phyloP scores from a whole-genome alignment of 176 grass and related monocot genomes.

The Rhipidocladum racemiflorum region DNA sequence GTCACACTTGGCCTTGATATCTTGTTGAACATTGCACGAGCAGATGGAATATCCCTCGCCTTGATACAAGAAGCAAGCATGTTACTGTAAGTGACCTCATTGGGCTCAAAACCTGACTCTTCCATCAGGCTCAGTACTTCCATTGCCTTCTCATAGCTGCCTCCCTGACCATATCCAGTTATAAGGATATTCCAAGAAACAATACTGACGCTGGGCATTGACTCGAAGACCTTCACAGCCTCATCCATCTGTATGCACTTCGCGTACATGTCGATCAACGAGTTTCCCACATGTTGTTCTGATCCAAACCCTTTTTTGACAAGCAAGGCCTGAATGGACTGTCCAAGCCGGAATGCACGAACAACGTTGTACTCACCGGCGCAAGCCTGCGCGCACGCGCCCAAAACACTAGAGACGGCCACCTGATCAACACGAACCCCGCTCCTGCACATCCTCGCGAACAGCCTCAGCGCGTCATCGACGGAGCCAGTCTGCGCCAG shows the following conservation, averaged over 20 bases:
- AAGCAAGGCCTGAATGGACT: slow-evolving; percentile 53
- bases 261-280: slow-evolving; percentile 67
- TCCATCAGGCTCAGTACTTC: slow-evolving; percentile 60
- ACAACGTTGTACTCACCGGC: background rate
- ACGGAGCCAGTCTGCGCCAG: slow-evolving; percentile 50
- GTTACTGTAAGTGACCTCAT: slow-evolving; percentile 82
- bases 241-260: slow-evolving; percentile 58
- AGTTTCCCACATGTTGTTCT: slow-evolving; percentile 71
- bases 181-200: slow-evolving; percentile 94
- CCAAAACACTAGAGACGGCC: slow-evolving; percentile 67
- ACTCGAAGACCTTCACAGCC: slow-evolving; percentile 54
- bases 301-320: slow-evolving; percentile 61
- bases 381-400: slow-evolving; percentile 51
- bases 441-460: slow-evolving; percentile 58
- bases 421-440: slow-evolving; percentile 60
- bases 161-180: slow-evolving; percentile 60
- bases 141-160: slow-evolving; percentile 41
- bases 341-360: slow-evolving; percentile 35
- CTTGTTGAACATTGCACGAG: slow-evolving; percentile 68
- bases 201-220: slow-evolving; percentile 44
- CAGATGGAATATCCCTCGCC: slow-evolving; percentile 49
- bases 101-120: slow-evolving; percentile 63
- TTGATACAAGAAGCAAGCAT: slow-evolving; percentile 64
- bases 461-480: slow-evolving; percentile 61
- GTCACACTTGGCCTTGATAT: slow-evolving; percentile 59